Base-by-base conservation (phyloP, 208 protist species). In the Trypanosomatidae sp. region DNA sequence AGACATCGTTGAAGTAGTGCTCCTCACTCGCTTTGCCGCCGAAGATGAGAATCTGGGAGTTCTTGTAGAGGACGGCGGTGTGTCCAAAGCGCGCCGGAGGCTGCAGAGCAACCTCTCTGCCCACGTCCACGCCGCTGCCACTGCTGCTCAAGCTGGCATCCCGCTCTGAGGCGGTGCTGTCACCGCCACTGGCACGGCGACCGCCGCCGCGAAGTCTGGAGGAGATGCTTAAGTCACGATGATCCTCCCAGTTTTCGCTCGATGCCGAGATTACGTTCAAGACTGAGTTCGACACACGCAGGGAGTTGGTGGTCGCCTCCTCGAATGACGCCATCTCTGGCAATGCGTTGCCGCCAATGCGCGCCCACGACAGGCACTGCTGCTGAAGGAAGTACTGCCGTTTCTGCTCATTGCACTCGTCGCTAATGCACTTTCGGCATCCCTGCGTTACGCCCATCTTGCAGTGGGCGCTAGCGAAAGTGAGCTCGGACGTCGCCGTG, bases 41-140 rank as follows among this genome's bases (percentile, higher is more conserved):
- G 71, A 91, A 90, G 41, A 91, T 68, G 50, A 91, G 68, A 13
- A 94, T 85, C 22, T 82, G 69, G 22, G 82, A 60, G 36, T 75
- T 72, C n/a, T 69, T 67, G 62, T 82, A 85, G 12, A 86, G 73
- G 9, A 92, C 85, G 1, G 87, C 85, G 0, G 83, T 91, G 84
- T 93, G 88, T 3, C 88, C 88, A 68, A 93, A 93, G 30, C 88
- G 85, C 25, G 81, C 55, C 1, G 66, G 55, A 15, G 88, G 86
- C 47, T 59, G 28, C 25, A 67, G 50, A 13, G 25, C 22, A 22
- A 1, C 33, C 62, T 36, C 50, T 12, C n/a, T 36, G 47, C 53
- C 62, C 1, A 17, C 39, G 15, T 25, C 47, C 33, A 25, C n/a
- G 25, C 5, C 22, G 28, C 47, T 71, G 8, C 12, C 36, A 43